These are phyloP conservation scores for Thermomyces lanuginosus DNA, from an alignment of 2,329 filamentous ascomycete genomes.

Conservation along the genomic window DNA sequence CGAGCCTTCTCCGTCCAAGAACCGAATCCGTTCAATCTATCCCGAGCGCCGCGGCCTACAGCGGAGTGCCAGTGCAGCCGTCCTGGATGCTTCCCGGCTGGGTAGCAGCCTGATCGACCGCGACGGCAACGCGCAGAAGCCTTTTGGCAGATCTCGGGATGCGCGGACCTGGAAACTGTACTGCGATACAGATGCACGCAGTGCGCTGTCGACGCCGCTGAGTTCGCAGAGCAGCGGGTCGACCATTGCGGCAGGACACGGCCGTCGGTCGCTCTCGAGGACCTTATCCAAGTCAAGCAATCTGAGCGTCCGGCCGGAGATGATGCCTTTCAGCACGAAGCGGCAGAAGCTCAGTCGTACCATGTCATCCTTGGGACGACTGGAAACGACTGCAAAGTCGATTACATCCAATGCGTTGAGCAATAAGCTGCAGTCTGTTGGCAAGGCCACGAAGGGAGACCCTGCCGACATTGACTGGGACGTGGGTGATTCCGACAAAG, in stretches of 20 bases:
- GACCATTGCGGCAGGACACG: slow-evolving; percentile 65
- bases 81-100: slow-evolving; percentile 41
- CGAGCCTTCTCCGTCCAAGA: slow-evolving; percentile 50
- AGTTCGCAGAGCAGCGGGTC: slow-evolving; percentile 51
- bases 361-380: slow-evolving; percentile 44
- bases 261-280: slow-evolving; percentile 38
- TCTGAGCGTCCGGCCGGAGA: slow-evolving; percentile 21
- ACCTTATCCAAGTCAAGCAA: slow-evolving; percentile 38
- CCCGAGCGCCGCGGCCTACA: slow-evolving; percentile 41
- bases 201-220: slow-evolving; percentile 63
- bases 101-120: slow-evolving; percentile 27
- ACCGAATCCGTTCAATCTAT: slow-evolving; percentile 33
- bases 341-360: slow-evolving; percentile 46
- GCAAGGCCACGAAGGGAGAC: slow-evolving; percentile 14
- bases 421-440: slow-evolving; percentile 10
- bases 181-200: slow-evolving; percentile 63
- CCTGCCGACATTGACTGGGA: slow-evolving; percentile 29
- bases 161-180: slow-evolving; percentile 83
- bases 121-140: slow-evolving; percentile 25
- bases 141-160: slow-evolving; percentile 64
- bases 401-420: slow-evolving; percentile 22
- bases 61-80: slow-evolving; percentile 54
- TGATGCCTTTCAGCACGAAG: slow-evolving; percentile 35
- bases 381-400: slow-evolving; percentile 33
- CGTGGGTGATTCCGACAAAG: slow-evolving; percentile 74